Evolutionary conservation across 208 protist species (phyloP), one percentile per base, ranked within the genome.

Genomic region (Novymonas esmeraldas): DNA sequence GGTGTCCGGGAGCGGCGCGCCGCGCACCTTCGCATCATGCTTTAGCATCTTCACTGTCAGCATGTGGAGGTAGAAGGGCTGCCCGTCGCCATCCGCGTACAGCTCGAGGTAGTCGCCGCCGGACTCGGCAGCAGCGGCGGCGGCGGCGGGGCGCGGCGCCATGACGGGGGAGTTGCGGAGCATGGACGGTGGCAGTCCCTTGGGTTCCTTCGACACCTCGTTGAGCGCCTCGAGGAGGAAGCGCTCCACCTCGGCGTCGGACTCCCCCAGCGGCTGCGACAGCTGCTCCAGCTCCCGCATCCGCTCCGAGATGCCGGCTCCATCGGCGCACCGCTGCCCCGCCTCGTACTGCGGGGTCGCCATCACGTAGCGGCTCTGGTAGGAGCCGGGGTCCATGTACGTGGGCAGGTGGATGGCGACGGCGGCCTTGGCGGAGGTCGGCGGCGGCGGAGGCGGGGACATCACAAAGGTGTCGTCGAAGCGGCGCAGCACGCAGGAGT

Each of bases 21-120:
- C 48, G n/a, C 85, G 87, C 48, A 82, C 58, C 39, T 79, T 59
- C 22, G 87, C 87, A 63, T 96, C 87, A 54, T 92, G 70, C 61
- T 73, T 74, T 13, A 96, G 60, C 90, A 96, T 96, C 73, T 81
- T 87, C 54, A 83, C 82, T 7, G 69, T 83, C 5, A 94, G 29
- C 70, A 92, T 88, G 76, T 96, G 90, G 34, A 96, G 59, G 62
- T 86, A 96, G 63, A 79, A 91, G 6, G 87, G 80, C 66, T 87
- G 87, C 4, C 90, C 90, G 13, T 90, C 81, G 0, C 77, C 77
- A 48, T 93, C 84, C 20, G 76, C 86, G 68, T 96, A 96, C 60
- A 96, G 59, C 48, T 94, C 84, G 51, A 83, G 78, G 42, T 68
- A 49, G 42, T 29, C 70, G 31, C 41, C 60, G n/a, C n/a, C n/a